phyloP scores from a whole-genome alignment of 2,329 filamentous ascomycete genomes.

The Colletotrichum graminicola region DNA sequence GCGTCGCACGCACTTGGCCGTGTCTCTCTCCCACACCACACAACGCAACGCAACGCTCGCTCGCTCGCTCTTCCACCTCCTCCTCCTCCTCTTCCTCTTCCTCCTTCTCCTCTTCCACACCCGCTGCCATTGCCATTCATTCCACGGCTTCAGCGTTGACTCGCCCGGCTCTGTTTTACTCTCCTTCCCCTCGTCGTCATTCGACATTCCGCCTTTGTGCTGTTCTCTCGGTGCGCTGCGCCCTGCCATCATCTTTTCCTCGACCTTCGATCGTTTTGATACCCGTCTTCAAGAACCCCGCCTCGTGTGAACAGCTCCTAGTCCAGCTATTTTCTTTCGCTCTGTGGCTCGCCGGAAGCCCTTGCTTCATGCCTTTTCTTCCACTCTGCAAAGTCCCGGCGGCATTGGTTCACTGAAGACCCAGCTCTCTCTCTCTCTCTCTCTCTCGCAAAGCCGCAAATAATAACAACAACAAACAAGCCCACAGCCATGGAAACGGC shows the following conservation, averaged over 20 bases:
- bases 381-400: neutral
- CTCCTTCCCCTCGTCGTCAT: slow-evolving; percentile 28
- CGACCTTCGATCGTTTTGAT: slow-evolving; percentile 33
- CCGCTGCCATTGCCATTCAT: slow-evolving; percentile 36
- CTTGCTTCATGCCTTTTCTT: neutral
- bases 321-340: slow-evolving; percentile 1
- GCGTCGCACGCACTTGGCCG: slow-evolving; percentile 18
- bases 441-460: neutral
- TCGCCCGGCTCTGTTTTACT: slow-evolving; percentile 19
- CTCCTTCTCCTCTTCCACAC: slow-evolving; percentile 11
- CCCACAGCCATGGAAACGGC: slow-evolving; percentile 58
- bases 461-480: slow-evolving; percentile 28
- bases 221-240: slow-evolving; percentile 13
- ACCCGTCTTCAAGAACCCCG: slow-evolving; percentile 15
- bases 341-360: slow-evolving; percentile 13
- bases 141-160: slow-evolving; percentile 34
- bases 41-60: slow-evolving; percentile 10
- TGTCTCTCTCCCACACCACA: slow-evolving; percentile 19
- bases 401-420: slow-evolving; percentile 25
- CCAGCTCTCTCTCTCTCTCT: neutral
- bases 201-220: slow-evolving; percentile 13
- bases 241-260: slow-evolving; percentile 11
- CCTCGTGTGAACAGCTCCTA: slow-evolving; percentile 10
- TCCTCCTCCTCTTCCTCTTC: neutral
- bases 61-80: slow-evolving; percentile 5